Evolutionary conservation across 805 yeast species (phyloP), one percentile per base, ranked within the genome.

Genomic region (Candida silvicultrix): DNA sequence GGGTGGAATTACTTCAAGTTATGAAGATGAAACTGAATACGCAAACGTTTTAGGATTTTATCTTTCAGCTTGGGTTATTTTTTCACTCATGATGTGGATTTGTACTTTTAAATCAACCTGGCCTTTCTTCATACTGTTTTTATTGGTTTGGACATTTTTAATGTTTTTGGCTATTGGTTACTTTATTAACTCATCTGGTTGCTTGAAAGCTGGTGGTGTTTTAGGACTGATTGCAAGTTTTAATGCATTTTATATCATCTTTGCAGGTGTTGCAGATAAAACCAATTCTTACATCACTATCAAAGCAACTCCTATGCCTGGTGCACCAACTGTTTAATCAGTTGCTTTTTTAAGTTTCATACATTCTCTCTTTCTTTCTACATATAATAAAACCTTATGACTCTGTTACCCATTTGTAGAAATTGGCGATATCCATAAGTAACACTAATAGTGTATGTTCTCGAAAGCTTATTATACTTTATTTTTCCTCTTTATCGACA

Each of bases 201-300:
- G 71, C 35, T 62, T 64, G 18, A 74, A 68, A 60, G 87, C 83
- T 18, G 88, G 83, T 48, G 89, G 88, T 47, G 75, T 73, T 31
- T 60, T 79, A 40, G 86, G 87, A 28, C 63, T 81, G 29, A 52
- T 81, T 28, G 71, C 83, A 18, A 73, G 83, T 2, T 63, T 75
- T 45, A 53, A 74, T 44, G 87, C 83, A 15, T 81, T 80, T 75
- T 80, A 77, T 59, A 80, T 80, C 50, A 79, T 85, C 3, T 78
- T 72, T 56, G 83, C 83, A 22, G 83, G 82, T 61, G 68, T 77
- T 18, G 83, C 85, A 5, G 79, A 74, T 46, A 60, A 62, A 14
- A 73, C 77, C 45, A 85, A 83, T 66, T 71, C 83, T 36, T 85
- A 82, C 60, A 51, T 83, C 51, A 65, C 67, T 16, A 63, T 79